Conservation (phyloP, 192 early-diverging fungal genomes). For the Coemansia sp. region DNA sequence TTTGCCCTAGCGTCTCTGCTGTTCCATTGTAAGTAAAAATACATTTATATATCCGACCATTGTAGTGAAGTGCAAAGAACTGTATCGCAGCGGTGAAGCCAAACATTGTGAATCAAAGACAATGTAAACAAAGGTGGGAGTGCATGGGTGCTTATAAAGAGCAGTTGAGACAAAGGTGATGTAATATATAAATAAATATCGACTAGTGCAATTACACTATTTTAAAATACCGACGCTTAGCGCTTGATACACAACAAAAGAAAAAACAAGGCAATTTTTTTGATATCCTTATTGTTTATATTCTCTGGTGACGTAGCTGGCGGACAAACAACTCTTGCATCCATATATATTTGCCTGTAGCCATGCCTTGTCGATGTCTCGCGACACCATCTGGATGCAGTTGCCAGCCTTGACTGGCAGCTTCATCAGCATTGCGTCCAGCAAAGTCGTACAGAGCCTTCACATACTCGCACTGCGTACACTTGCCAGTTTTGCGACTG, state of each 20-base stretch:
- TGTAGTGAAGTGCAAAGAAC: too few relatives aligned
- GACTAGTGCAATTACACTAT: too few relatives aligned
- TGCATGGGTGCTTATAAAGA: too few relatives aligned
- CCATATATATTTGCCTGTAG: constrained; percentile 17
- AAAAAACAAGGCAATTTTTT: not conserved
- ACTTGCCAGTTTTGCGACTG: not conserved
- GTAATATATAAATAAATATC: not conserved
- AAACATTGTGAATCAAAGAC: too few relatives aligned
- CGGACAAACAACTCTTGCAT: constrained; percentile 21
- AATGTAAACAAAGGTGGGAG: too few relatives aligned
- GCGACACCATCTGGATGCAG: constrained; percentile 25
- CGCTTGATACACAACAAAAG: too few relatives aligned
- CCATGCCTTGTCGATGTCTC: constrained; percentile 33
- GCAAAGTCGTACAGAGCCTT: constrained; percentile 38
- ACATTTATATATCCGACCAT: too few relatives aligned
- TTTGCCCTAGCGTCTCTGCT: too few relatives aligned
- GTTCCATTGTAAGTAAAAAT: too few relatives aligned
- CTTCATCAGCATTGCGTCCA: constrained; percentile 17
- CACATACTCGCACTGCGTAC: constrained; percentile 4
- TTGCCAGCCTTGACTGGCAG: constrained; percentile 28
- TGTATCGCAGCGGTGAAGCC: too few relatives aligned
- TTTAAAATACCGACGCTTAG: too few relatives aligned
- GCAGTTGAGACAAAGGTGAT: too few relatives aligned
- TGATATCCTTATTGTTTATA: not conserved
- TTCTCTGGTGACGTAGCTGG: constrained; percentile 23